Conservation (phyloP, 768 basidiomycete species). For the Suillus subluteus region DNA sequence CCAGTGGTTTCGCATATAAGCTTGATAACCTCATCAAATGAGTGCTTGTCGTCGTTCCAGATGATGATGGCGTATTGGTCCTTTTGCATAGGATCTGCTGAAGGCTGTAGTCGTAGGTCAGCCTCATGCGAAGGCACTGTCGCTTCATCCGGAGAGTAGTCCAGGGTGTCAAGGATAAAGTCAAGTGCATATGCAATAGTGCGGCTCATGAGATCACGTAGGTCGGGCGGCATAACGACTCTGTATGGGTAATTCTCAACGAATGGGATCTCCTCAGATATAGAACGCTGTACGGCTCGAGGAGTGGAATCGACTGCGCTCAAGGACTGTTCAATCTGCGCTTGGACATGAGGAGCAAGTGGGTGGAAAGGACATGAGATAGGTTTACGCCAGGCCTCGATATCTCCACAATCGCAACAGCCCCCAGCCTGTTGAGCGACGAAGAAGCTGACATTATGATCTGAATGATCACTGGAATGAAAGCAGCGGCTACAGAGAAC, state of each 20-base stretch:
- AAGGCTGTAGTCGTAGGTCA: conserved; percentile 72
- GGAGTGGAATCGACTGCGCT: conserved; percentile 43
- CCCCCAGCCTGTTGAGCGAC: conserved; percentile 91
- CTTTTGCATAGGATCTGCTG: conserved; percentile 77
- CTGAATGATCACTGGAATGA: conserved; percentile 80
- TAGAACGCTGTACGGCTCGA: conserved; percentile 42
- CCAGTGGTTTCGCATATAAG: conserved; percentile 61
- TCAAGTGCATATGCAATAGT: conserved; percentile 81
- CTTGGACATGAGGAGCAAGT: conserved; percentile 37
- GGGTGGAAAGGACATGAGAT: conserved; percentile 81
- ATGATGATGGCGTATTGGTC: conserved; percentile 82
- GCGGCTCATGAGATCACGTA: conserved; percentile 73
- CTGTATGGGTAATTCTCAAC: conserved; percentile 64
- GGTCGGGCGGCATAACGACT: conserved; percentile 59
- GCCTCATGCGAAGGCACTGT: conserved; percentile 66
- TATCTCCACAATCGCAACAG: conserved; percentile 95
- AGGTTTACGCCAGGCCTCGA: conserved; percentile 78
- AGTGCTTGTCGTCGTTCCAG: conserved; percentile 99
- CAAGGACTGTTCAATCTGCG: conserved; percentile 16
- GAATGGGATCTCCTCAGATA: conserved; percentile 57
- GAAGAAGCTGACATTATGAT: conserved; percentile 93
- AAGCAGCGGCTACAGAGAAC: conserved; percentile 92
- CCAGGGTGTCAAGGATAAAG: conserved; percentile 81
- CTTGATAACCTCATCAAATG: conserved; percentile 83
- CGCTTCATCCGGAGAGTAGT: conserved; percentile 80